These are phyloP conservation scores for Saprolegnia parasitica DNA, from an alignment of 352 stramenopile genomes.

Conservation along the genomic window DNA sequence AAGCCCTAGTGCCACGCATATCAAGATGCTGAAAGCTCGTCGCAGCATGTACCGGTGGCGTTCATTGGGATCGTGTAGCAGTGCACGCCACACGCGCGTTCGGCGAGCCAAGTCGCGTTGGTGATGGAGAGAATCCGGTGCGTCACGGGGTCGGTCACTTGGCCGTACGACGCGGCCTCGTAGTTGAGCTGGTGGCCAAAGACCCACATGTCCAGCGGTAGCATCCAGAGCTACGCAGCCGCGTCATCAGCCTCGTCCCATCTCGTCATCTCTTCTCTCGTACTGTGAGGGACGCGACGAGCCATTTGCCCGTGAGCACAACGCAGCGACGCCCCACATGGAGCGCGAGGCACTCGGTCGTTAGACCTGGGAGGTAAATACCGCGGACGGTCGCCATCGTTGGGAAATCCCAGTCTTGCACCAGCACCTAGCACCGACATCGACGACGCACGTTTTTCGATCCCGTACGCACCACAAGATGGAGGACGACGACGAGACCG, in stretches of 20 bases:
- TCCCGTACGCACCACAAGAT: conserved; percentile 14
- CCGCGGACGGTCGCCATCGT: conserved; percentile 12
- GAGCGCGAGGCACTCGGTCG: neutral
- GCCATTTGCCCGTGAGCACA: conserved; percentile 27
- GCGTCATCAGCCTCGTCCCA: neutral
- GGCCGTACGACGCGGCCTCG: conserved; percentile 4
- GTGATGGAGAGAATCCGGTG: conserved; percentile 22
- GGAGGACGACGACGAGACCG: conserved; percentile 18
- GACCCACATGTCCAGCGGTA: conserved; percentile 24
- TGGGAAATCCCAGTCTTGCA: conserved; percentile 30
- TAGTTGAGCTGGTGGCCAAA: conserved; percentile 21
- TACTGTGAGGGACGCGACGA: conserved; percentile 11
- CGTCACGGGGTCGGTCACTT: neutral
- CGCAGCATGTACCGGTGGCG: neutral
- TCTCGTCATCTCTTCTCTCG: neutral
- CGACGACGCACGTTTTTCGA: neutral
- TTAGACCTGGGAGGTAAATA: conserved; percentile 18
- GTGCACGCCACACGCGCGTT: neutral
- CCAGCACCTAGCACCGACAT: conserved; percentile 4
- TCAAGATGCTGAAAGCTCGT: neutral
- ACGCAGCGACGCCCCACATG: neutral
- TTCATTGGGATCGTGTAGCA: neutral
- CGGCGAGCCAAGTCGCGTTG: conserved; percentile 4
- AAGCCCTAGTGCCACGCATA: neutral
- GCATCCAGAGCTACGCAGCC: conserved; percentile 14